These are phyloP conservation scores for Anaeromyces robustus DNA, from an alignment of 192 early-diverging fungal species.

Conservation along the genomic window DNA sequence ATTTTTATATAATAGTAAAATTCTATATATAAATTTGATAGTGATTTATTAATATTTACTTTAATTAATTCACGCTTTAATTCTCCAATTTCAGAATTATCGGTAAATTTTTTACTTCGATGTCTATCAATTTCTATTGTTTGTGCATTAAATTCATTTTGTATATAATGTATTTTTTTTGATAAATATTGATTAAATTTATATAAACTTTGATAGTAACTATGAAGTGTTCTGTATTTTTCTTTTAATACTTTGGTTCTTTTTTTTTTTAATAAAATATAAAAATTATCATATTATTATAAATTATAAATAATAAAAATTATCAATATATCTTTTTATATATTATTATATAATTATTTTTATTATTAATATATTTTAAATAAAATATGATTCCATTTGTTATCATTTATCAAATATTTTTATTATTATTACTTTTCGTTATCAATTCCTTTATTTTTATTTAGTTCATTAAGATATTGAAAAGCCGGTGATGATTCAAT, in stretches of 20 bases:
- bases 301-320: too few relatives aligned
- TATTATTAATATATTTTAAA: too few relatives aligned
- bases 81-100: conserved; percentile 41
- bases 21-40: background rate
- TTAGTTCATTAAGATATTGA: background rate
- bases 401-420: too few relatives aligned
- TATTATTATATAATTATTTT: too few relatives aligned
- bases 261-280: too few relatives aligned
- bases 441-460: background rate
- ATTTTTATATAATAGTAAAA: background rate
- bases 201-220: background rate
- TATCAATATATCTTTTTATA: too few relatives aligned
- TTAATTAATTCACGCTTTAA: conserved; percentile 40
- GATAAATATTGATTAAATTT: conserved; percentile 13
- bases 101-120: conserved; percentile 23
- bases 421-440: too few relatives aligned
- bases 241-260: background rate
- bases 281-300: too few relatives aligned
- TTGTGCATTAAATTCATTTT: conserved; percentile 28
- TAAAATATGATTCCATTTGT: too few relatives aligned
- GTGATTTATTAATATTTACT: conserved; percentile 6
- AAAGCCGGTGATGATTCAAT: background rate
- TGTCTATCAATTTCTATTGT: conserved; percentile 33
- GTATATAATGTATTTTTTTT: conserved; percentile 23
- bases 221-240: background rate